Conservation (phyloP, 129 eudicot genomes). For the Flaveria sonorensis region DNA sequence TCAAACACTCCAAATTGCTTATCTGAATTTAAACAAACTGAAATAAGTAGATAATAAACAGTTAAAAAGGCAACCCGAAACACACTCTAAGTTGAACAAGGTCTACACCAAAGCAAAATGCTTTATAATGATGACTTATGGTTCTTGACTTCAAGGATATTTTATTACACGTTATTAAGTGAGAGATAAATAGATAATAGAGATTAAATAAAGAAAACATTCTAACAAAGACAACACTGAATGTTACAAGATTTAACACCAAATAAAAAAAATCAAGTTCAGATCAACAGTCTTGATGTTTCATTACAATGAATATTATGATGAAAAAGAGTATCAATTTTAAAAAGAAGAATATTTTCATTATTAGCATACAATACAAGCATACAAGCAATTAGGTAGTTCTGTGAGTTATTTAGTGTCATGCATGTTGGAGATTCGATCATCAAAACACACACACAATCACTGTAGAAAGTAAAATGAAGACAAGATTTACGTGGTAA, state of each 20-base stretch:
- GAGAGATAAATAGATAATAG: neutral
- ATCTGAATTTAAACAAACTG: neutral
- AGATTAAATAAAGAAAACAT: neutral
- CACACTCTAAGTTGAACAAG: neutral
- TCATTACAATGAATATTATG: neutral
- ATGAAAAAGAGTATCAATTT: neutral
- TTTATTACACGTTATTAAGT: neutral
- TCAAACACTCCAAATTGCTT: neutral
- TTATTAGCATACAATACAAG: neutral
- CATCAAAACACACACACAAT: too few relatives aligned
- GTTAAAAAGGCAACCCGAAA: neutral
- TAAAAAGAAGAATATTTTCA: neutral
- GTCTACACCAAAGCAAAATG: neutral
- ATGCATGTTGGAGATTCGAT: neutral
- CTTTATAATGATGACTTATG: conserved; percentile 1
- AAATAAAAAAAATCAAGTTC: neutral
- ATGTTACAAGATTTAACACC: conserved; percentile 4
- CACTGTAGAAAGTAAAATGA: too few relatives aligned
- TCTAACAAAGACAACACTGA: neutral
- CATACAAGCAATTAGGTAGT: neutral
- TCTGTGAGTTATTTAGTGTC: neutral
- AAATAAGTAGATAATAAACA: neutral
- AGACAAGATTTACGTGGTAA: too few relatives aligned
- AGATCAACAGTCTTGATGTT: neutral
- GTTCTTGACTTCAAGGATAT: neutral